Evolutionary conservation across 345 rosid genomes (phyloP).

Genomic region (Populus alba): DNA sequence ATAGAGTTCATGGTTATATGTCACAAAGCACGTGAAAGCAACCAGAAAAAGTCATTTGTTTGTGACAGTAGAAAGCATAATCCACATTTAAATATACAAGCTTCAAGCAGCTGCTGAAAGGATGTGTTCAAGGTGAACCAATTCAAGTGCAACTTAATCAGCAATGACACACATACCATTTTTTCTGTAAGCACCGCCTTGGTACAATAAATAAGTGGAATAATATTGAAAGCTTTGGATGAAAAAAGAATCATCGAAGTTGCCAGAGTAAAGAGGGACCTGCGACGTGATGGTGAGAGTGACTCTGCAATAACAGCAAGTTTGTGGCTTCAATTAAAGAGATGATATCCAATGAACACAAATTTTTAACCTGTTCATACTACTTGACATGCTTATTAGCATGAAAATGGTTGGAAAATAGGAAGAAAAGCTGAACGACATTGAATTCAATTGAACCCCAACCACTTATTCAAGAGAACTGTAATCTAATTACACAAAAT

Average conservation of each 20-base stretch:
- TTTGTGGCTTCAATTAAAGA: not conserved
- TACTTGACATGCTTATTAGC: not conserved
- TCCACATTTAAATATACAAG: not conserved
- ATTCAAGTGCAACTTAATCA: not conserved
- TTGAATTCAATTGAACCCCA: not conserved
- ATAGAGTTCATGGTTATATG: not conserved
- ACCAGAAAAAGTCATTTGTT: not conserved
- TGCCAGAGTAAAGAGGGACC: slow-evolving; percentile 83
- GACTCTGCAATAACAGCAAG: slow-evolving; percentile 50
- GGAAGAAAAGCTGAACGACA: not conserved
- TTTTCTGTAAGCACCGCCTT: slow-evolving; percentile 55
- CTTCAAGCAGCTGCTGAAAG: not conserved
- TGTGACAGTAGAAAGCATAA: not conserved
- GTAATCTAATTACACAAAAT: not conserved
- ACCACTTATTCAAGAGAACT: not conserved
- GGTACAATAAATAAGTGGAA: slow-evolving; percentile 50
- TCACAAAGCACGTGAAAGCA: not conserved
- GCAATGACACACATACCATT: slow-evolving; percentile 39
- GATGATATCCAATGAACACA: not conserved
- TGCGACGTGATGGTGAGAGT: slow-evolving; percentile 71
- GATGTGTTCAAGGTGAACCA: slow-evolving; percentile 4
- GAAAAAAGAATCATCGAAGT: slow-evolving; percentile 86
- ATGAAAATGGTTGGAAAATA: not conserved
- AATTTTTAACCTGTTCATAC: not conserved
- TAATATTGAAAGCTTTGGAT: slow-evolving; percentile 63